Percentiles rank a stretch among this genome's conserved stretches.
These are phyloP conservation scores for Ampelocalamus luodianensis DNA, from an alignment of 176 grass and related monocot species.

Conservation along the genomic window DNA sequence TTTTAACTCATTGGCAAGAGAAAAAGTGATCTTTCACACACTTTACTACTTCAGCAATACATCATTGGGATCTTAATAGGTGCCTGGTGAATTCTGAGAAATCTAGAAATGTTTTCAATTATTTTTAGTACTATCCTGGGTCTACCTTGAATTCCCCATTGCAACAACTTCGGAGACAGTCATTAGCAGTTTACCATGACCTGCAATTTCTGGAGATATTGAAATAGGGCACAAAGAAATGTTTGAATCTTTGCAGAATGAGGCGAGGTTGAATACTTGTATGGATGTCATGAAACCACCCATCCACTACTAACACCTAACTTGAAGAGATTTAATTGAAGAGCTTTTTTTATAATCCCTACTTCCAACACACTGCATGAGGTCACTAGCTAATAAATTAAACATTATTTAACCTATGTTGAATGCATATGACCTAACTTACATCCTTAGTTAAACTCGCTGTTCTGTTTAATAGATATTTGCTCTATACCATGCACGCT, in stretches of 20 bases:
- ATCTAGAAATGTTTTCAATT: not conserved
- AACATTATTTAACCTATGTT: not conserved
- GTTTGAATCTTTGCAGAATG: not conserved
- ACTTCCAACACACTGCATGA: not conserved
- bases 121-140: not conserved
- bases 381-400: not conserved
- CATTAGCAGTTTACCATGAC: not conserved
- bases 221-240: not conserved
- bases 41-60: not conserved
- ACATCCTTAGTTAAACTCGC: not conserved
- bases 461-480: not conserved
- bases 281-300: not conserved
- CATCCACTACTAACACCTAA: not conserved
- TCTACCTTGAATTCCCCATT: not conserved
- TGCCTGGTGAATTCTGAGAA: not conserved
- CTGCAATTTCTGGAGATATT: conserved; percentile 1
- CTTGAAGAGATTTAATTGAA: not conserved
- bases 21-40: not conserved
- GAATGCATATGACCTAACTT: not conserved
- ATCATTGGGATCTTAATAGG: conserved; percentile 21
- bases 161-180: not conserved
- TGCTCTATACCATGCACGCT: not conserved
- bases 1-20: not conserved
- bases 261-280: not conserved
- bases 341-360: not conserved